Base-by-base conservation (phyloP, 495 filamentous ascomycete genomes). In the Friedmanniomyces endolithicus region DNA sequence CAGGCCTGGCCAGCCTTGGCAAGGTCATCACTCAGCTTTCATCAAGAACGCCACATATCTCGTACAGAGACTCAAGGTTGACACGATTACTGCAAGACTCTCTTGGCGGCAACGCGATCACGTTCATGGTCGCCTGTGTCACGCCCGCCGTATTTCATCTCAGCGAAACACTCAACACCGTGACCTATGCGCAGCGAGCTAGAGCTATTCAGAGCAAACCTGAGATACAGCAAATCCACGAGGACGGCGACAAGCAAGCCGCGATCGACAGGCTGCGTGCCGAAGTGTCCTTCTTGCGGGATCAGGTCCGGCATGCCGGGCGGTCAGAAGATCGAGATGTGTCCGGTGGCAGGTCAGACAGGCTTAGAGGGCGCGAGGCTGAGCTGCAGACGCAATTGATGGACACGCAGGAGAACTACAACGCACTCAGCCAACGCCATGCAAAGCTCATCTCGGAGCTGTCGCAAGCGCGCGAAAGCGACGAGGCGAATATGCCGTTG, bases 121-220 rank as follows among this genome's bases (percentile, higher is more conserved):
- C 92, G 1, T 99, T 97, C 70, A 96, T 99, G 92, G 90, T 99
- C 72, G 92, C 92, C 27, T 99, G 92, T 71, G 90, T 99, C 23
- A 97, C 88, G 6, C 92, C 90, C 6, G 89, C 89, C 14, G 90
- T 95, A 64, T 99, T 97, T 67, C 90, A 99, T 68, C 74, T 97
- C 17, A 97, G 90, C 71, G 92, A 99, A 70, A 97, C 92, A 0
- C 74, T 99, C 39, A 99, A 99, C 67, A 99, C 92, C 0, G 85
- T 99, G 22, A 83, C 95, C 67, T 99, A 99, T 70, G 92, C 92
- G 24, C 92, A 96, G 72, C 82, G 92, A 56, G 94, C 92, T 53
- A 82, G 92, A 65, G 88, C 88, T 0, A 99, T 99, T 56, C 92
- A 99, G 72, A 95, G 87, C 74, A 96, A 95, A 64, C 92, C 92